Evolutionary conservation across 2,329 filamentous ascomycete genomes (phyloP), one percentile per base, ranked within the genome.

Genomic region (Colletotrichum falcatum): DNA sequence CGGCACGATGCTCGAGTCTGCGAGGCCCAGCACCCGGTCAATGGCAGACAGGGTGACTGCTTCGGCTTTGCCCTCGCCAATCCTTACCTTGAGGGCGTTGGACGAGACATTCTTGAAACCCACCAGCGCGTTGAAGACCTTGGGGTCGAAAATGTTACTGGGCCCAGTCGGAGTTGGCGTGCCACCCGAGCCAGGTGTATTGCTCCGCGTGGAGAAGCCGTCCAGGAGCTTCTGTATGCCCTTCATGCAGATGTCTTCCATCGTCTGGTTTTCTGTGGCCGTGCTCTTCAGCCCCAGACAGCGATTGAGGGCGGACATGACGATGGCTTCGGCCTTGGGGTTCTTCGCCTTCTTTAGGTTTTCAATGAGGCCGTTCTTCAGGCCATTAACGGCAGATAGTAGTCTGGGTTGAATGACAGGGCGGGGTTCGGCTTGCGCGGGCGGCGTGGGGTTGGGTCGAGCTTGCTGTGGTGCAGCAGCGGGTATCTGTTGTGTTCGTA

Each of bases 261-360:
- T 81, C 68, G 81, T 80, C 46, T 85, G 82, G 63, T 83, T 82
- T 51, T 83, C 83, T 0, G 82, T 83, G 8, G 81, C 80, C 51
- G 80, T 79, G 30, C 80, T 80, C 71, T 86, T 83, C 56, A 88
- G 80, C 0, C 85, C 85, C 12, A 87, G 77, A 54, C 82, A 84
- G 33, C 85, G 84, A 72, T 87, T 87, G 71, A 88, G 78, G 16
- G 86, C 86, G 8, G 85, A 86, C 81, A 87, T 85, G 70, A 86
- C 83, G 30, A 87, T 82, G 30, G 81, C 83, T 66, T 86, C 82
- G 20, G 84, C 79, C 66, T 82, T 80, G 33, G 82, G 81, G 16
- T 80, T 79, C 18, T 80, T 79, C 1, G 82, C 81, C 71, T 82
- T 83, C 60, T 80, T 80, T 51, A 87, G 79, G 66, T 85, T 84